Conservation (phyloP, 106 monocot species). For the Dactylorhiza incarnata region DNA sequence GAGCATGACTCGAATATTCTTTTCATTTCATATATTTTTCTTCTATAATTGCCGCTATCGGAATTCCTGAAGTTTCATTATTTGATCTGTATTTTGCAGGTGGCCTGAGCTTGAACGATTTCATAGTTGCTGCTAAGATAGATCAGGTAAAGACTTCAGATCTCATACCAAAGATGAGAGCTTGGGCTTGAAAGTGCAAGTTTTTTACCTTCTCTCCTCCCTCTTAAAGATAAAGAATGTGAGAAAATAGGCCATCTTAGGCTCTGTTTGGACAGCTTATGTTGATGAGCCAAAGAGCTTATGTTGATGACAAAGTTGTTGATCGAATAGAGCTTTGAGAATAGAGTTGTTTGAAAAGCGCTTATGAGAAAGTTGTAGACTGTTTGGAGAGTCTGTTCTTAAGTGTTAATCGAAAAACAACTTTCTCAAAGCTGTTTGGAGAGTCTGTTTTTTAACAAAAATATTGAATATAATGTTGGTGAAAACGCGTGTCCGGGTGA, state of each 20-base stretch:
- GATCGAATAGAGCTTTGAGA: background rate
- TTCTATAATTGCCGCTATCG: background rate
- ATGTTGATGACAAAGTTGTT: too few species aligned
- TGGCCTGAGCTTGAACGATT: constrained; percentile 88
- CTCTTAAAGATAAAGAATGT: background rate
- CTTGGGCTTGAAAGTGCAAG: constrained; percentile 64
- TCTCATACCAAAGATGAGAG: constrained; percentile 72
- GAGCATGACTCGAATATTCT: too few species aligned
- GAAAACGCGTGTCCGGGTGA: too few species aligned
- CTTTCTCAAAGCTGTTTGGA: too few species aligned
- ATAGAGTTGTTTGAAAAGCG: background rate
- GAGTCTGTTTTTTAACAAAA: too few species aligned
- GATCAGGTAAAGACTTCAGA: constrained; percentile 63
- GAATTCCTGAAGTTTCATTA: background rate
- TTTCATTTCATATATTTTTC: too few species aligned
- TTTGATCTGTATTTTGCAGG: constrained; percentile 36
- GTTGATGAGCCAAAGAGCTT: too few species aligned
- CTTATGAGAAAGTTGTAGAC: too few species aligned
- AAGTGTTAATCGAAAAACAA: too few species aligned
- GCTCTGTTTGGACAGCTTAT: too few species aligned
- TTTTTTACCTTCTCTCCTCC: background rate
- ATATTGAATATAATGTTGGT: too few species aligned
- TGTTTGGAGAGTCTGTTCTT: too few species aligned
- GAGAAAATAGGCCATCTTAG: background rate
- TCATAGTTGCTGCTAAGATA: constrained; percentile 80